A percentile compares a stretch with the other conserved stretches of the same genome.
Conservation (phyloP, 257 asterid genomes). For the Forsythia viridissima region DNA sequence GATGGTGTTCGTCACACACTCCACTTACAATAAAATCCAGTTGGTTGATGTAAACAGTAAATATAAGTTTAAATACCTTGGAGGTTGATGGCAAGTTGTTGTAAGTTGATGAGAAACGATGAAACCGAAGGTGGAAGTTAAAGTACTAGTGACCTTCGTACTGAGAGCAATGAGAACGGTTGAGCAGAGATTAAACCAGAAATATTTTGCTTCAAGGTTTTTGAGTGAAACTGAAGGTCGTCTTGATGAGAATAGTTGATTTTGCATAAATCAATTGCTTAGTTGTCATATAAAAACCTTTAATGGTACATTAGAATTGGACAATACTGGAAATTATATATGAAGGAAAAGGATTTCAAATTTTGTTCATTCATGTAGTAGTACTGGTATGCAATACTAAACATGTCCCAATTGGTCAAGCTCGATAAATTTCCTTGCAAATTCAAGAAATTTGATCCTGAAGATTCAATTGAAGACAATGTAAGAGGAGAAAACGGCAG, state of each 20-base stretch:
- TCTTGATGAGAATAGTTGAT: not conserved
- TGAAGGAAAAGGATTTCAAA: not conserved
- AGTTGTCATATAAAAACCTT: too few relatives aligned
- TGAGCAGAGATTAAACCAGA: too few relatives aligned
- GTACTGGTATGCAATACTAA: not conserved
- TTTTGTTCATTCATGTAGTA: too few relatives aligned
- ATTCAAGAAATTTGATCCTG: not conserved
- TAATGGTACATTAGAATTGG: not conserved
- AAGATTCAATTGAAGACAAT: not conserved
- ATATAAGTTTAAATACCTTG: not conserved
- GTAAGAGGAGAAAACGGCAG: not conserved
- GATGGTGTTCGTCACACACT: not conserved
- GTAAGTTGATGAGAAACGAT: not conserved
- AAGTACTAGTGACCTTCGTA: not conserved
- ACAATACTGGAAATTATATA: too few relatives aligned
- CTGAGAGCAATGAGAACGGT: not conserved
- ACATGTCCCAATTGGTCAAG: not conserved
- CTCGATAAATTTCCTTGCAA: not conserved
- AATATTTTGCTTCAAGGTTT: too few relatives aligned
- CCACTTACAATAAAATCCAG: not conserved
- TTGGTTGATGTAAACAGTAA: not conserved
- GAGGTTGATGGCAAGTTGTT: not conserved
- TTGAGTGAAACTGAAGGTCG: not conserved
- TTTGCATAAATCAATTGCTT: too few relatives aligned
- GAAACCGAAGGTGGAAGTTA: not conserved